Evolutionary conservation across 2,329 filamentous ascomycete genomes (phyloP).

Genomic region (Proliferodiscus dingleyae): DNA sequence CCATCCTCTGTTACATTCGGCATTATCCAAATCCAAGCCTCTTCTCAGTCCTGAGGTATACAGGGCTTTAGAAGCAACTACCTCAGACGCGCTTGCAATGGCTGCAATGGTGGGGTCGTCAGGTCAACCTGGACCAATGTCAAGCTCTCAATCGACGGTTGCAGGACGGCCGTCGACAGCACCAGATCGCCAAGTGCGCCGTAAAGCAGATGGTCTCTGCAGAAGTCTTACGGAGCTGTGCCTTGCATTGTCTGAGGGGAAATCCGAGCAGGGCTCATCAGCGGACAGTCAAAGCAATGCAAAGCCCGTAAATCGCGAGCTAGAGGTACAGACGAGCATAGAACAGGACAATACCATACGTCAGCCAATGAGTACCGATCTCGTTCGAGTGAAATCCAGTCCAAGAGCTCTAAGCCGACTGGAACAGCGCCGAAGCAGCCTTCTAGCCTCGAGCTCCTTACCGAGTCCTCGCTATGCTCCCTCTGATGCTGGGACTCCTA

Average conservation of each 20-base stretch:
- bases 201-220: slow-evolving; percentile 90
- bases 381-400: slow-evolving; percentile 24
- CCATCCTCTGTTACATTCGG: slow-evolving; percentile 75
- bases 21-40: slow-evolving; percentile 71
- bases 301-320: slow-evolving; percentile 19
- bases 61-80: slow-evolving; percentile 72
- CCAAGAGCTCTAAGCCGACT: slow-evolving; percentile 31
- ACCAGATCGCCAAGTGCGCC: slow-evolving; percentile 78
- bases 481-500: slow-evolving; percentile 32
- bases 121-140: slow-evolving; percentile 64
- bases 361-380: slow-evolving; percentile 18
- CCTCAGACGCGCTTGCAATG: slow-evolving; percentile 74
- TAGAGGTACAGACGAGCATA: slow-evolving; percentile 16
- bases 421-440: slow-evolving; percentile 31
- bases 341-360: slow-evolving; percentile 18
- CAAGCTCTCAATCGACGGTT: slow-evolving; percentile 48
- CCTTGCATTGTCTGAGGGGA: slow-evolving; percentile 69
- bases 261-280: slow-evolving; percentile 20
- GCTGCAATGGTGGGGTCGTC: slow-evolving; percentile 71
- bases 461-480: slow-evolving; percentile 28
- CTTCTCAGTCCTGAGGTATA: slow-evolving; percentile 69
- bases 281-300: slow-evolving; percentile 5
- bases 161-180: slow-evolving; percentile 36
- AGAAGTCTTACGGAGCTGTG: slow-evolving; percentile 89
- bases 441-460: slow-evolving; percentile 27